Evolutionary conservation across 116 monocot genomes (phyloP).

Genomic region (Phalaenopsis hybrid): DNA sequence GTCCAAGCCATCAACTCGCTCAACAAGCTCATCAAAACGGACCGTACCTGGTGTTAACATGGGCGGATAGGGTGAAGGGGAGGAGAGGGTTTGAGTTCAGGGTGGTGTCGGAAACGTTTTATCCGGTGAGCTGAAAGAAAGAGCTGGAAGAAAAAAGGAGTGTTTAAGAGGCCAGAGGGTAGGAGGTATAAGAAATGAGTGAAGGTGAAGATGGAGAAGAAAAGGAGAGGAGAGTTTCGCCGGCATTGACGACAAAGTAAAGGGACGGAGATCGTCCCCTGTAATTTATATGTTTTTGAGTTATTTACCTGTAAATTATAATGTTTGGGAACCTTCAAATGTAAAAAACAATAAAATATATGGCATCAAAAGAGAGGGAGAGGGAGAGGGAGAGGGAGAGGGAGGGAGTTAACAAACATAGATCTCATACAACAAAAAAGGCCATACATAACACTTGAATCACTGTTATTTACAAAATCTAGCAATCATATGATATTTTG

Average conservation of each 20-base stretch:
- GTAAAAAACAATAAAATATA: too few species aligned
- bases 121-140: conserved; percentile 59
- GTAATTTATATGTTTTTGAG: too few species aligned
- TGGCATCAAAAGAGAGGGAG: too few species aligned
- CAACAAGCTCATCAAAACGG: conserved; percentile 60
- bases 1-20: conserved; percentile 65
- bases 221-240: conserved; percentile 43
- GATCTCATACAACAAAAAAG: too few species aligned
- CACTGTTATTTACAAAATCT: too few species aligned
- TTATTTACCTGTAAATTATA: too few species aligned
- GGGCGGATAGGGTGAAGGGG: conserved; percentile 30
- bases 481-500: too few species aligned
- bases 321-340: too few species aligned
- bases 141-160: conserved; percentile 9
- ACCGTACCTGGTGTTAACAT: conserved; percentile 84
- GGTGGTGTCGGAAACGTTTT: conserved; percentile 55
- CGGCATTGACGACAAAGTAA: not conserved
- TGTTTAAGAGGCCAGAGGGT: conserved; percentile 35
- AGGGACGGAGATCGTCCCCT: too few species aligned
- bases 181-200: conserved; percentile 31
- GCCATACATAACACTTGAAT: too few species aligned
- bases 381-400: too few species aligned
- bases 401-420: too few species aligned
- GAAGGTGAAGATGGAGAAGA: conserved; percentile 19
- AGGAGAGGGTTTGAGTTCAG: conserved; percentile 22